Conservation (phyloP, 2,329 filamentous ascomycete genomes). For the Fusarium zealandicum region DNA sequence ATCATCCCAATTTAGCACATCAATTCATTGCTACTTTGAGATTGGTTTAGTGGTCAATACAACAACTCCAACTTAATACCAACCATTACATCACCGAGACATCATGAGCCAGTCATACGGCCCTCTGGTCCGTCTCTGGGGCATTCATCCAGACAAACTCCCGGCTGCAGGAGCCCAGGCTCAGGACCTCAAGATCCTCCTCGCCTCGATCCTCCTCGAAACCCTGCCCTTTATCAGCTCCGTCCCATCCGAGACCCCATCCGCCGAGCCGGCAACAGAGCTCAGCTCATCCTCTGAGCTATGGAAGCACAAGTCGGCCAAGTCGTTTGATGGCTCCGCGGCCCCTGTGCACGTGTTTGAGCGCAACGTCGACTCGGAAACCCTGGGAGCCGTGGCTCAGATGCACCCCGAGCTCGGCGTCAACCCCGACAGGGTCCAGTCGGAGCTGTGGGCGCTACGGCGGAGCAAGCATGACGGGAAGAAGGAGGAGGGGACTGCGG, state of each 20-base stretch:
- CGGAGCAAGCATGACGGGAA: conserved; percentile 66
- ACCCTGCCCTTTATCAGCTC: conserved; percentile 65
- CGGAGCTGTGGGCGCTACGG: conserved; percentile 70
- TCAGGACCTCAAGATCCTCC: conserved; percentile 58
- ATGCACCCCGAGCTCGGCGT: conserved; percentile 43
- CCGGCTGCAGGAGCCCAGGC: conserved; percentile 50
- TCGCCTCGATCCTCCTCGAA: conserved; percentile 63
- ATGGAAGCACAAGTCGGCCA: conserved; percentile 61
- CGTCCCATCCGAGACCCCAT: conserved; percentile 52
- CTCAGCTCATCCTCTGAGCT: conserved; percentile 27
- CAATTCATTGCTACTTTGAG: too few species aligned
- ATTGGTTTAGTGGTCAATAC: too few species aligned
- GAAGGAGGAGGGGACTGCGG: conserved; percentile 60
- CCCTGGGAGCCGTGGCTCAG: conserved; percentile 51
- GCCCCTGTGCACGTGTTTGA: conserved; percentile 62
- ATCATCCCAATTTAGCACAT: too few species aligned
- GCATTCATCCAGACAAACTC: conserved; percentile 57
- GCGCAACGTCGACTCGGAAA: conserved; percentile 54
- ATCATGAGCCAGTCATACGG: conserved; percentile 45
- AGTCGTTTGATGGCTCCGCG: conserved; percentile 56
- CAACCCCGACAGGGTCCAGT: conserved; percentile 25
- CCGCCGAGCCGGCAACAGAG: conserved; percentile 28
- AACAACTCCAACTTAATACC: background rate
- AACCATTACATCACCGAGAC: background rate
- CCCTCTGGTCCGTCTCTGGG: conserved; percentile 62